phyloP scores from a whole-genome alignment of 495 filamentous ascomycete genomes.

The Chaetomidium leptoderma region DNA sequence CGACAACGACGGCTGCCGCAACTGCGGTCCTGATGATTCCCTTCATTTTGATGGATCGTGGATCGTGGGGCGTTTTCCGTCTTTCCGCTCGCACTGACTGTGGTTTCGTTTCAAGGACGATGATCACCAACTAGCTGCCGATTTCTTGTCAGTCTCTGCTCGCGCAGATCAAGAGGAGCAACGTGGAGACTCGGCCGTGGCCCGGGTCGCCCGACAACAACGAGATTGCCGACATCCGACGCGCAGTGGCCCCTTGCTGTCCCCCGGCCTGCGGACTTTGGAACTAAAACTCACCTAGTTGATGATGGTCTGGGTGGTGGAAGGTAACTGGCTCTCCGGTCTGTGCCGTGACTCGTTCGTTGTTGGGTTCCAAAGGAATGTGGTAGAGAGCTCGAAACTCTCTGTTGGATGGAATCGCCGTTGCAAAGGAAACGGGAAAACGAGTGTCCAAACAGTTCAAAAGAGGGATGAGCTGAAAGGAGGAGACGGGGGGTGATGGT shows the following conservation, averaged over 20 bases:
- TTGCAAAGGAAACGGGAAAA: slow-evolving; percentile 26
- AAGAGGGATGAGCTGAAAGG: slow-evolving; percentile 27
- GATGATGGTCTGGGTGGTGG: not conserved
- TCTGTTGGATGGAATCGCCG: slow-evolving; percentile 46
- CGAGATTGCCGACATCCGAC: no score
- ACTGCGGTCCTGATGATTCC: slow-evolving; percentile 42
- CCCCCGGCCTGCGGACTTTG: not conserved
- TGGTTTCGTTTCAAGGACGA: no score
- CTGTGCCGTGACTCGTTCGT: no score
- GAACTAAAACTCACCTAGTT: slow-evolving; percentile 20
- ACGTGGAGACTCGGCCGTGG: not conserved
- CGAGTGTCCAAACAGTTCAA: slow-evolving; percentile 32
- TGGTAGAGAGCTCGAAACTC: slow-evolving; percentile 52
- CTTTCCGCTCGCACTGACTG: no score
- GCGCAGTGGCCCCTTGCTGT: not conserved
- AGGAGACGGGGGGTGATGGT: slow-evolving; percentile 8
- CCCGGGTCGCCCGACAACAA: no score
- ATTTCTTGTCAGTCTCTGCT: not conserved
- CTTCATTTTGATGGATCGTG: slow-evolving; percentile 39
- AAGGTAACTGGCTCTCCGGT: not conserved
- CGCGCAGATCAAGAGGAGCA: not conserved
- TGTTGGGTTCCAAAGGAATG: slow-evolving; percentile 53
- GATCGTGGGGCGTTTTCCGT: not conserved
- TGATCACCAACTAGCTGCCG: no score
- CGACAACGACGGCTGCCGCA: slow-evolving; percentile 43